phyloP scores from a whole-genome alignment of 768 basidiomycete species.

The Termitomyces sp. region DNA sequence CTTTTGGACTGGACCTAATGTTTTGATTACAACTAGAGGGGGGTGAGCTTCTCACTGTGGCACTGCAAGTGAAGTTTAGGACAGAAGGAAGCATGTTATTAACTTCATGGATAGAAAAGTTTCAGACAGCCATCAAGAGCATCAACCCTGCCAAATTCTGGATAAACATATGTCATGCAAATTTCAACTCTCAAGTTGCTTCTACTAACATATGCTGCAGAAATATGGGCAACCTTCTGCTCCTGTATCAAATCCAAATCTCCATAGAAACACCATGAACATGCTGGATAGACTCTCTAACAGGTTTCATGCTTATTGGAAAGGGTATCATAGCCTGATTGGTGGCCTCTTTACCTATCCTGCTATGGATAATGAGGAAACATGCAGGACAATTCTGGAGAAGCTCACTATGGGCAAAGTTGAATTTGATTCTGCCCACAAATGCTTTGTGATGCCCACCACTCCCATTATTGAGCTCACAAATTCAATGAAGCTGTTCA shows the following conservation, averaged over 20 bases:
- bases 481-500: background rate
- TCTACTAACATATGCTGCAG: background rate
- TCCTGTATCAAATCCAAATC: background rate
- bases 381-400: background rate
- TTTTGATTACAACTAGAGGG: no score
- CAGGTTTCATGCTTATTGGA: background rate
- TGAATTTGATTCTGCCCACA: background rate
- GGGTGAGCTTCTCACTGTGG: background rate
- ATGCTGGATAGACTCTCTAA: background rate
- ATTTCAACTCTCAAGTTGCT: no score
- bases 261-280: background rate
- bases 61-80: constrained; percentile 1
- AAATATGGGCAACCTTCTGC: background rate
- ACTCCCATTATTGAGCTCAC: no score
- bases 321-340: no score
- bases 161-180: background rate
- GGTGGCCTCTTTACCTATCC: no score
- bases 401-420: no score
- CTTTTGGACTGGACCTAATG: constrained; percentile 3
- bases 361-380: background rate
- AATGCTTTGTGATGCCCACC: background rate
- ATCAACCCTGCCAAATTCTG: background rate
- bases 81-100: background rate
- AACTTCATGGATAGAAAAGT: background rate
- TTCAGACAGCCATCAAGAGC: background rate